Base-by-base conservation (phyloP, 768 basidiomycete genomes). In the Termitomyces heimii region DNA sequence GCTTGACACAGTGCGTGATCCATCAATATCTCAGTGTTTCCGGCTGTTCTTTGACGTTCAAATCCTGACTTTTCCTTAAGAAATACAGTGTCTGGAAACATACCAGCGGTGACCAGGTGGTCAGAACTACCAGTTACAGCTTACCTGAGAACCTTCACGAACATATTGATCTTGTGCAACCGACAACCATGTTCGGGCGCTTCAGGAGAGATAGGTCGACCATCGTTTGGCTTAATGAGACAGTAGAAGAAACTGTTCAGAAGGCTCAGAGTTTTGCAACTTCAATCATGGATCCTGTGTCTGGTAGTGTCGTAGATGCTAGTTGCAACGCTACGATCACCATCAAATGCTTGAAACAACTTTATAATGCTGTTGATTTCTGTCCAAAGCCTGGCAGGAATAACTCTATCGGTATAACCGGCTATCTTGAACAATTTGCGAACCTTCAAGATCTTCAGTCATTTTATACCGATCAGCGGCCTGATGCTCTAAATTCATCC, bases 161-260 rank as follows among this genome's bases (percentile, higher is more conserved):
- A 3, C 85, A 89, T 63, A 67, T 89, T 55, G 85, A 88, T 35
- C 68, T 89, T 29, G 73, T 89, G 28, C 86, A 88, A 59, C 88
- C 88, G 62, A n/a, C n/a, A n/a, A n/a, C n/a, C n/a, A n/a, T n/a
- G n/a, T n/a, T n/a, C n/a, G n/a, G n/a, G n/a, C n/a, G n/a, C n/a
- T n/a, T n/a, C n/a, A n/a, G n/a, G n/a, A n/a, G n/a, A n/a, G n/a
- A n/a, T n/a, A n/a, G n/a, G n/a, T n/a, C n/a, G n/a, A n/a, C n/a
- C n/a, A n/a, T n/a, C n/a, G n/a, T 68, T 42, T 65, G 58, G 55
- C 42, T 65, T 26, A 64, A 68, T 58, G 59, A 71, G 20, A n/a
- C n/a, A 16, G 55, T 28, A 14, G 46, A 56, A 26, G 45, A 52
- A 26, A 34, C 22, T 4, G 32, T 34, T 10, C 63, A 61, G 39